These are phyloP conservation scores for Agaricus sinodeliciosus DNA, from an alignment of 768 basidiomycete species.

Conservation along the genomic window DNA sequence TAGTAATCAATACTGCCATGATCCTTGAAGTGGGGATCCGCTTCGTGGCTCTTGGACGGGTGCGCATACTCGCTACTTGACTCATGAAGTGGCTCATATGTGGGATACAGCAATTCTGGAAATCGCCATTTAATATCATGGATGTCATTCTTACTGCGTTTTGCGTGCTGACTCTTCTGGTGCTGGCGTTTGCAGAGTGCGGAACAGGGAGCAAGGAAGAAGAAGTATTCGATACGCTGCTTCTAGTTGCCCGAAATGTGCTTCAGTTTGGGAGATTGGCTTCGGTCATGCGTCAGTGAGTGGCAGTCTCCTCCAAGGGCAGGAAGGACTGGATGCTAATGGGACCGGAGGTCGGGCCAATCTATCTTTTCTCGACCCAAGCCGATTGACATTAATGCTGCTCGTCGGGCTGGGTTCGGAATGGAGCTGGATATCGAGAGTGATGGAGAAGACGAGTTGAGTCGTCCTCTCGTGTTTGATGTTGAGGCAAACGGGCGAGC, in stretches of 20 bases:
- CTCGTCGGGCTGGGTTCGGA: slow-evolving; percentile 57
- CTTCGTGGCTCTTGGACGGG: slow-evolving; percentile 88
- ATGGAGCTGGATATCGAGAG: slow-evolving; percentile 72
- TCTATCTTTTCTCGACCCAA: slow-evolving; percentile 85
- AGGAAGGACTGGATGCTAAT: slow-evolving; percentile 11
- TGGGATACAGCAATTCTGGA: slow-evolving; percentile 83
- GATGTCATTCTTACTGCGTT: slow-evolving; percentile 86
- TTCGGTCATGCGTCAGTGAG: slow-evolving; percentile 89
- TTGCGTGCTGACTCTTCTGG: slow-evolving; percentile 83
- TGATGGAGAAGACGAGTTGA: slow-evolving; percentile 56
- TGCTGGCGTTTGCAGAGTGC: slow-evolving; percentile 86
- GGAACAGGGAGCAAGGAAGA: slow-evolving; percentile 83
- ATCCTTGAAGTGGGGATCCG: slow-evolving; percentile 90
- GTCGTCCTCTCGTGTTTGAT: slow-evolving; percentile 64
- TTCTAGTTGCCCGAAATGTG: slow-evolving; percentile 88
- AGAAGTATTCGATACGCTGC: slow-evolving; percentile 86
- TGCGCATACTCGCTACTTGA: slow-evolving; percentile 33
- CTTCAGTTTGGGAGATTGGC: slow-evolving; percentile 91
- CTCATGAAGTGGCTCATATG: slow-evolving; percentile 2
- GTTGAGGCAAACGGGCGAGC: slow-evolving; percentile 21
- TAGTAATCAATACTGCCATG: slow-evolving; percentile 88
- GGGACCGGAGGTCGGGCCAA: slow-evolving; percentile 65
- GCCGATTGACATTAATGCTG: slow-evolving; percentile 75
- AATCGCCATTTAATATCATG: slow-evolving; percentile 84
- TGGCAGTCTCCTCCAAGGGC: slow-evolving; percentile 13